Evolutionary conservation across 768 basidiomycete species (phyloP), one percentile per base, ranked within the genome.

Genomic region (Mycena capillaripes): DNA sequence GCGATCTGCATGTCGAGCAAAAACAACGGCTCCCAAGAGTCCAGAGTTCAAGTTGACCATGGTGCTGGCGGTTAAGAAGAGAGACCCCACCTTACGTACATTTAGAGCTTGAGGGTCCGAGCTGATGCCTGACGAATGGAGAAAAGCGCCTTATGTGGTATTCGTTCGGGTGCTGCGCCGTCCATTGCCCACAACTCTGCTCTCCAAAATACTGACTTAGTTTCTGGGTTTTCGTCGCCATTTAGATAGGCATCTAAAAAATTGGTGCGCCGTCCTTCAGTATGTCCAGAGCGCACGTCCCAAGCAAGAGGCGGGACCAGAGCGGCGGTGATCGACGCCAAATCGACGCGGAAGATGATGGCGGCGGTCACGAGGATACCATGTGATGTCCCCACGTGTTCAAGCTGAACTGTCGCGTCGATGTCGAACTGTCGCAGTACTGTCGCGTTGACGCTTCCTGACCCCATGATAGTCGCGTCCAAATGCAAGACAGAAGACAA

Each of bases 1-100:
- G 52, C 72, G 68, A 23, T 70, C 72, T 3, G 63, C 68, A 25
- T 74, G 72, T 27, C 72, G 68, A 21, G 68, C 73, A 32, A 74
- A 71, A 23, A 71, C 66, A 25, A 75, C 58, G 19, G 73, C 69
- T 16, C 69, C 73, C 14, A 71, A 32, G 9, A 75, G 34, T 29
- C 69, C 66, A 52, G 69, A 60, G 72, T 29, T 62, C 40, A 64
- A 27, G 55, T 70, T 70, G 12, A 74, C 68, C 66, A 67, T 67
- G 29, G 16, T 44, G 67, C 40, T 65, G 66, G 57, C 40, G 32
- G 66, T 34, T 2, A 27, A 44, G 46, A n/a, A 34, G 27, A 53
- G n/a, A 69, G 40, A 4, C 50, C 38, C 38, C 38, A 38, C 40
- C n/a, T 50, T 67, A 67, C 68, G 68, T 62, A 60, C 42, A 44